phyloP scores from a whole-genome alignment of 495 filamentous ascomycete genomes.

The Penicillium parvum region DNA sequence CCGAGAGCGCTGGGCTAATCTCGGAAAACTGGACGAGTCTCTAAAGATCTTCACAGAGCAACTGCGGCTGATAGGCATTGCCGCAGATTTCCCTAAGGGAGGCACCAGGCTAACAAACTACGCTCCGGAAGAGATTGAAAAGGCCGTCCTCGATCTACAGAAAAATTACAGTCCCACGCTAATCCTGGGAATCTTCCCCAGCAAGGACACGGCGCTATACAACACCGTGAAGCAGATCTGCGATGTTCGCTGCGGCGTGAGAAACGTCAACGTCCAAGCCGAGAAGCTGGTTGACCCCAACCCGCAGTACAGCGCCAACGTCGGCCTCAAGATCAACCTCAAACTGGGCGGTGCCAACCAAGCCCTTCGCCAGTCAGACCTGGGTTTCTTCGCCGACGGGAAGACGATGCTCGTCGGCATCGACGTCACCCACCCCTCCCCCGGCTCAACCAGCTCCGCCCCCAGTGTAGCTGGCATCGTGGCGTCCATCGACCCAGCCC shows the following conservation, averaged over 20 bases:
- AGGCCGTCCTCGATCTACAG: constrained; percentile 28
- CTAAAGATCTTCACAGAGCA: no score
- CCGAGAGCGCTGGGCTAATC: no score
- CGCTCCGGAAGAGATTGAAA: constrained; percentile 21
- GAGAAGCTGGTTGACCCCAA: constrained; percentile 44
- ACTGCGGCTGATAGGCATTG: constrained; percentile 36
- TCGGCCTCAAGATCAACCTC: constrained; percentile 78
- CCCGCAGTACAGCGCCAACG: constrained; percentile 63
- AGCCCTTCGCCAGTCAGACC: constrained; percentile 40
- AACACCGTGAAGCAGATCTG: constrained; percentile 62
- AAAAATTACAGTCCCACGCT: constrained; percentile 35
- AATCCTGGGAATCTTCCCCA: constrained; percentile 61
- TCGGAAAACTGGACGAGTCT: constrained; percentile 1
- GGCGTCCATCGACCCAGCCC: constrained; percentile 15
- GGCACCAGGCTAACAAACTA: constrained; percentile 14
- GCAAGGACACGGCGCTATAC: constrained; percentile 52
- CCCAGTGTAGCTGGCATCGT: constrained; percentile 60
- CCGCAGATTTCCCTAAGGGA: constrained; percentile 4
- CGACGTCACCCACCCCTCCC: constrained; percentile 86
- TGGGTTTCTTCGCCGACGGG: constrained; percentile 55
- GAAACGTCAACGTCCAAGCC: constrained; percentile 57
- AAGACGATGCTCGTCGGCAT: constrained; percentile 82
- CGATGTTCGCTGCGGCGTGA: constrained; percentile 60
- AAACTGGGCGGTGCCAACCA: constrained; percentile 84
- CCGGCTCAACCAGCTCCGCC: constrained; percentile 51